A percentile compares a stretch with the other conserved stretches of the same genome.
Evolutionary conservation across 305 asterid genomes (phyloP).

Genomic region (Rubia tinctorum): DNA sequence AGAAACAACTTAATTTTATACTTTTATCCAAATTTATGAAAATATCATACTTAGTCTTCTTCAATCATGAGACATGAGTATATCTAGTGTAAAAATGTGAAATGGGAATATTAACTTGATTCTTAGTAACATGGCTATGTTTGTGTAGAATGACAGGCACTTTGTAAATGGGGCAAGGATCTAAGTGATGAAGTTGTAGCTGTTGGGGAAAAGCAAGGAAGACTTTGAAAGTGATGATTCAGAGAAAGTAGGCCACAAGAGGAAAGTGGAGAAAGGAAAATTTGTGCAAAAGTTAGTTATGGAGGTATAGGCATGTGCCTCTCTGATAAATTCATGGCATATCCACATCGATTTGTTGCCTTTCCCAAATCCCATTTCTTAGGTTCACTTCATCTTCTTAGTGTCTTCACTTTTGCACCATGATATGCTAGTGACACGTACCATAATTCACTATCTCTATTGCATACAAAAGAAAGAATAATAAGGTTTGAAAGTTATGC

Average conservation of each 20-base stretch:
- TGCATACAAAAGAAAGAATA: neutral
- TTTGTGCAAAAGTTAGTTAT: constrained; percentile 19
- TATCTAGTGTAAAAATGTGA: neutral
- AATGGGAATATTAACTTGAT: neutral
- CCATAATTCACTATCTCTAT: too few relatives aligned
- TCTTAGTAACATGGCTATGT: constrained; percentile 18
- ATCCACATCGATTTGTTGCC: constrained; percentile 36
- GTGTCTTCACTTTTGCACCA: constrained; percentile 16
- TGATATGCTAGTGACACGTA: constrained; percentile 7
- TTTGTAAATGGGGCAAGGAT: constrained; percentile 18
- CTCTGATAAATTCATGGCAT: constrained; percentile 28
- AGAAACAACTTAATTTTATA: too few relatives aligned
- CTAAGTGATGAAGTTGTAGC: neutral
- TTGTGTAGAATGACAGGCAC: constrained; percentile 1
- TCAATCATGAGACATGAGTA: neutral
- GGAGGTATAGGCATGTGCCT: constrained; percentile 48
- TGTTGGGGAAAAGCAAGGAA: constrained; percentile 14
- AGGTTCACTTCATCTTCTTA: constrained; percentile 32
- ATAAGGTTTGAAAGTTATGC: neutral
- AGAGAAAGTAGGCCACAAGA: constrained; percentile 32
- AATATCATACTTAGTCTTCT: too few relatives aligned
- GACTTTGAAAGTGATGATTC: constrained; percentile 31
- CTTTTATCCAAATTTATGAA: too few relatives aligned
- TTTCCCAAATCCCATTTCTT: constrained; percentile 19
- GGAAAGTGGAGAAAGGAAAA: constrained; percentile 23